These are phyloP conservation scores for Acephala macrosclerotiorum DNA, from an alignment of 2,329 filamentous ascomycete genomes.

Conservation along the genomic window DNA sequence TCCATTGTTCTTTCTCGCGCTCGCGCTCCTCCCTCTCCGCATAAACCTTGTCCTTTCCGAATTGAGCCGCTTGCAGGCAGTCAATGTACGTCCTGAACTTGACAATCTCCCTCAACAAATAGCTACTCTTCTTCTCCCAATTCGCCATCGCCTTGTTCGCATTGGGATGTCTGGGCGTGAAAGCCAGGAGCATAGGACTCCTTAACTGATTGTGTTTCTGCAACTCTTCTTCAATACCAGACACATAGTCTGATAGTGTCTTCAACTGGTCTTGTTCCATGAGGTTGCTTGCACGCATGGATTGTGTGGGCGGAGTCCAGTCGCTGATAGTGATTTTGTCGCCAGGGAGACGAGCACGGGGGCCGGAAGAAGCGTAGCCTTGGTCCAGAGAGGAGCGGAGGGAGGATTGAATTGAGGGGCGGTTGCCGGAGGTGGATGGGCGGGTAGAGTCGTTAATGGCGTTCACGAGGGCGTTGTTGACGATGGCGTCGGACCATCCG, in stretches of 20 bases:
- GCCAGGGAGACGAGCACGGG: constrained; percentile 72
- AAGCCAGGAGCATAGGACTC: constrained; percentile 86
- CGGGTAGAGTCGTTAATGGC: constrained; percentile 57
- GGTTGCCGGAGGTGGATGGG: constrained; percentile 39
- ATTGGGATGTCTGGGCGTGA: constrained; percentile 84
- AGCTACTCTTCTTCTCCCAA: constrained; percentile 95
- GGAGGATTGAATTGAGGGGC: constrained; percentile 61
- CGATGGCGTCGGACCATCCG: constrained; percentile 88
- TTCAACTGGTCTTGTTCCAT: constrained; percentile 83
- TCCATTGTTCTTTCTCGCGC: constrained; percentile 24
- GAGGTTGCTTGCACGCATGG: constrained; percentile 83
- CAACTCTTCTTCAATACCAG: constrained; percentile 85
- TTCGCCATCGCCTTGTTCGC: constrained; percentile 87
- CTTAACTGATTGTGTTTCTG: constrained; percentile 88
- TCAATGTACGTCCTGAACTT: constrained; percentile 98
- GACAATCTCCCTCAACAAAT: constrained; percentile 91
- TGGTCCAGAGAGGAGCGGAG: constrained; percentile 66
- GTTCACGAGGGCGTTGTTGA: constrained; percentile 58
- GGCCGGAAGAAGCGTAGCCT: constrained; percentile 31
- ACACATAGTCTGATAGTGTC: constrained; percentile 79
- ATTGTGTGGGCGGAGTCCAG: constrained; percentile 89
- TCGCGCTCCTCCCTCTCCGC: constrained; percentile 56
- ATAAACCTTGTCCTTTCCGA: constrained; percentile 73
- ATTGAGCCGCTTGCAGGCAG: constrained; percentile 74
- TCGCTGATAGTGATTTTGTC: constrained; percentile 86